Evolutionary conservation across 768 basidiomycete species (phyloP).

Genomic region (Aureoboletus auriporus): DNA sequence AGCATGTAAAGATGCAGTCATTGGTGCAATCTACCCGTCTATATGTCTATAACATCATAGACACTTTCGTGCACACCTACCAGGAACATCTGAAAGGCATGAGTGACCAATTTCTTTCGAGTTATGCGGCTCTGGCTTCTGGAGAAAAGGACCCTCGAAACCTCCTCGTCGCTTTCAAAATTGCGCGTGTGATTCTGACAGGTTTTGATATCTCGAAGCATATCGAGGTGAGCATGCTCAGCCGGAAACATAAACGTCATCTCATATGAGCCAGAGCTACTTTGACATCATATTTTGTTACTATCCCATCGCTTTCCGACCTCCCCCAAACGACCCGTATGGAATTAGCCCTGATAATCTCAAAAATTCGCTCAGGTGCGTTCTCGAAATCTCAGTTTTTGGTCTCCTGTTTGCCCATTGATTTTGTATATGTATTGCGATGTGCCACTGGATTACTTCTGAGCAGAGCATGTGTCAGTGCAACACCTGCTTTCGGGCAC

Average conservation of each 20-base stretch:
- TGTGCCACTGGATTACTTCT: not conserved
- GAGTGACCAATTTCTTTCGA: slow-evolving; percentile 67
- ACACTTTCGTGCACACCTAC: slow-evolving; percentile 44
- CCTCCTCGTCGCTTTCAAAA: slow-evolving; percentile 83
- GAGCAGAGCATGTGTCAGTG: slow-evolving; percentile 62
- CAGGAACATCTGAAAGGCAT: slow-evolving; percentile 61
- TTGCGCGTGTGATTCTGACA: slow-evolving; percentile 78
- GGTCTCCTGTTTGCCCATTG: not conserved
- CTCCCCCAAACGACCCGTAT: slow-evolving; percentile 91
- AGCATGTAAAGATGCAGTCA: slow-evolving; percentile 75
- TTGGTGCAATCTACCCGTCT: slow-evolving; percentile 81
- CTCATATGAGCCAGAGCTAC: slow-evolving; percentile 53
- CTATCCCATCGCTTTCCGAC: slow-evolving; percentile 95
- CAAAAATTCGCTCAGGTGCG: slow-evolving; percentile 63
- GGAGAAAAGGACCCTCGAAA: slow-evolving; percentile 98
- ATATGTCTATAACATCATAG: slow-evolving; percentile 75
- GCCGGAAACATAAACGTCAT: not conserved
- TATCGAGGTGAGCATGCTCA: slow-evolving; percentile 62
- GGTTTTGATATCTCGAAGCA: slow-evolving; percentile 78
- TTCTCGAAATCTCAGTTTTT: not conserved
- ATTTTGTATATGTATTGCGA: not conserved
- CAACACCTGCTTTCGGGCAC: slow-evolving; percentile 78
- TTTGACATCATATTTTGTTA: slow-evolving; percentile 98
- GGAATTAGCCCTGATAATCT: slow-evolving; percentile 88
- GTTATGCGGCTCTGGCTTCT: slow-evolving; percentile 79